phyloP scores from a whole-genome alignment of 805 yeast species.

The Debaryomyces castellii region DNA sequence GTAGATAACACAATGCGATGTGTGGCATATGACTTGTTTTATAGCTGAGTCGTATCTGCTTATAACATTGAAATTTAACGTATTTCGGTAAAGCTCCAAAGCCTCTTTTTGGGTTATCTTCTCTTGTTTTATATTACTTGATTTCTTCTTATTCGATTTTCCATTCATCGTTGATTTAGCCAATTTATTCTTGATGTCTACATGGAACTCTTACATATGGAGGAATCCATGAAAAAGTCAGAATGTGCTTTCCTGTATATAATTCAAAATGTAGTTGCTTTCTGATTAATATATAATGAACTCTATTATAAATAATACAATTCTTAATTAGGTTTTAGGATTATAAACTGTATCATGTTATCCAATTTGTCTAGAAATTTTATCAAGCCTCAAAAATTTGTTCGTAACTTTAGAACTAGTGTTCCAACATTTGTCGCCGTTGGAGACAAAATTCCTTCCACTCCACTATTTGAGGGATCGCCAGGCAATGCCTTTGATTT shows the following conservation, averaged over 20 bases:
- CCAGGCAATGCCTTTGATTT: slow-evolving; percentile 65
- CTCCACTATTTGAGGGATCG: slow-evolving; percentile 55
- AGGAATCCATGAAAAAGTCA: neutral
- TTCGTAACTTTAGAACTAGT: slow-evolving; percentile 20
- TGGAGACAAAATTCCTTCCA: slow-evolving; percentile 65
- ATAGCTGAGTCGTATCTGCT: slow-evolving; percentile 74
- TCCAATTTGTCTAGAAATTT: neutral
- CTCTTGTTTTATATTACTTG: slow-evolving; percentile 18
- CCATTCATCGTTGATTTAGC: slow-evolving; percentile 4
- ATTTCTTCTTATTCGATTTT: neutral
- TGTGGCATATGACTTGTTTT: slow-evolving; percentile 62
- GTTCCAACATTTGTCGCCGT: slow-evolving; percentile 36
- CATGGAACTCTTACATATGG: too few species aligned
- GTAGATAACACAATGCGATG: slow-evolving; percentile 73
- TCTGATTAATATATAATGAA: neutral
- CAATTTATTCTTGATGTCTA: neutral
- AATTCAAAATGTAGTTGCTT: neutral
- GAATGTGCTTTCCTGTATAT: neutral
- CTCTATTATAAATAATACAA: too few species aligned
- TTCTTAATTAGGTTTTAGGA: too few species aligned
- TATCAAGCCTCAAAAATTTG: slow-evolving; percentile 3
- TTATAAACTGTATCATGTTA: neutral
- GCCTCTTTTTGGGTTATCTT: slow-evolving; percentile 46
- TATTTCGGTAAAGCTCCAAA: slow-evolving; percentile 61
- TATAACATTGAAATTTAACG: slow-evolving; percentile 73